phyloP scores from a whole-genome alignment of 164 flowering plant species.

The Euptelea pleiosperma region DNA sequence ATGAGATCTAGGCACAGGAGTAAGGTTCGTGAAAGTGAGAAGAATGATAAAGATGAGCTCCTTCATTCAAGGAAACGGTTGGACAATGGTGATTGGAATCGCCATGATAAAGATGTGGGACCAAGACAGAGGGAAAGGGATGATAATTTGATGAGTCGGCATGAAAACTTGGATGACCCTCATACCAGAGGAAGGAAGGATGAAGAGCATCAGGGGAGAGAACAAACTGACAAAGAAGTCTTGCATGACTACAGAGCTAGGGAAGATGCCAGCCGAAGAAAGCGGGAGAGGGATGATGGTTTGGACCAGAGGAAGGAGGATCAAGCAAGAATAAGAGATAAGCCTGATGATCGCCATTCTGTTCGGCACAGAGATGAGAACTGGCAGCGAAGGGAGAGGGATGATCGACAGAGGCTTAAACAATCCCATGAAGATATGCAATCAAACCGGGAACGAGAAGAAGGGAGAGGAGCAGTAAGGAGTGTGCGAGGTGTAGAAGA shows the following conservation, averaged over 20 bases:
- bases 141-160: slow-evolving; percentile 42
- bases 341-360: slow-evolving; percentile 53
- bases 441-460: slow-evolving; percentile 66
- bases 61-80: slow-evolving; percentile 49
- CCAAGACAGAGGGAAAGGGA: slow-evolving; percentile 68
- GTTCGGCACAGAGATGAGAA: slow-evolving; percentile 64
- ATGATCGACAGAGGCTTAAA: slow-evolving; percentile 52
- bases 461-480: slow-evolving; percentile 42
- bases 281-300: slow-evolving; percentile 74
- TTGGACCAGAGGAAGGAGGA: slow-evolving; percentile 64
- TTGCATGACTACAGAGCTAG: slow-evolving; percentile 41
- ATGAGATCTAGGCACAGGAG: slow-evolving; percentile 51
- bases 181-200: slow-evolving; percentile 70
- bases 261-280: slow-evolving; percentile 58
- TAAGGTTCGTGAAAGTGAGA: slow-evolving; percentile 66
- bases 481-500: slow-evolving; percentile 62
- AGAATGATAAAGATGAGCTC: slow-evolving; percentile 62
- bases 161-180: slow-evolving; percentile 57
- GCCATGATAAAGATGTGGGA: slow-evolving; percentile 55
- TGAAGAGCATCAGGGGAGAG: slow-evolving; percentile 59
- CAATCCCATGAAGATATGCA: slow-evolving; percentile 55
- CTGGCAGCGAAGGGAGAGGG: slow-evolving; percentile 63
- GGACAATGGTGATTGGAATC: slow-evolving; percentile 66
- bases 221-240: slow-evolving; percentile 52
- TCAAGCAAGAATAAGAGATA: slow-evolving; percentile 51